Evolutionary conservation across 2,329 filamentous ascomycete genomes (phyloP), one percentile per base, ranked within the genome.

Genomic region (Ophiostoma tasmaniense): DNA sequence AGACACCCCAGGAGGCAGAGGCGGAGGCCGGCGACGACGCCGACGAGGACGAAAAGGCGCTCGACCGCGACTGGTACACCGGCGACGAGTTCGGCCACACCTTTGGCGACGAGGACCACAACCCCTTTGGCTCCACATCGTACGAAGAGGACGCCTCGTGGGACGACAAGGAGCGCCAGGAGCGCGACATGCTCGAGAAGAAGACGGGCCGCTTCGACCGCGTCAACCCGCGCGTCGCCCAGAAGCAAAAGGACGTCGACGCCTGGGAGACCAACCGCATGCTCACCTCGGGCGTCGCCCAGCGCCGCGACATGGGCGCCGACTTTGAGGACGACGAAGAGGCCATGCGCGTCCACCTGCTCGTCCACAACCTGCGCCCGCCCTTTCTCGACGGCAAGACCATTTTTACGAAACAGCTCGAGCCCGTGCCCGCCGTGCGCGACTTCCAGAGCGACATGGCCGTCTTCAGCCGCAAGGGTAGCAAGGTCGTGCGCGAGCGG

Each of bases 221-320:
- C 3, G 84, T 90, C 77, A 92, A 87, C 76, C 90, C 90, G 62
- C 85, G 91, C 66, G 89, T 89, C 71, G 84, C 92, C 70, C 92
- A 97, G 79, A 91, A 93, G 74, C 92, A 97, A 77, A 93, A 91
- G 76, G 95, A 99, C 76, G 93, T 95, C 61, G 95, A 99, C 79
- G 94, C 93, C 0, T 99, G 95, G 95, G 96, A 99, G 79, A 95
- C 94, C 20, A 99, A 99, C 77, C 91, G 95, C 70, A 98, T 99
- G 95, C 84, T 99, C 71, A 95, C 93, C 0, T 97, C 93, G 25
- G 94, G 94, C 69, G 93, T 99, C 22, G 95, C 95, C 22, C 96
- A 99, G 78, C 84, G 94, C 75, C 84, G 92, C 73, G 91, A 95
- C 74, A 87, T 92, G 76, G 89, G 89, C 30, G 85, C 87, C 65